Evolutionary conservation across 2,329 filamentous ascomycete species (phyloP), one percentile per base, ranked within the genome.

Genomic region (Fusarium nematophilum): DNA sequence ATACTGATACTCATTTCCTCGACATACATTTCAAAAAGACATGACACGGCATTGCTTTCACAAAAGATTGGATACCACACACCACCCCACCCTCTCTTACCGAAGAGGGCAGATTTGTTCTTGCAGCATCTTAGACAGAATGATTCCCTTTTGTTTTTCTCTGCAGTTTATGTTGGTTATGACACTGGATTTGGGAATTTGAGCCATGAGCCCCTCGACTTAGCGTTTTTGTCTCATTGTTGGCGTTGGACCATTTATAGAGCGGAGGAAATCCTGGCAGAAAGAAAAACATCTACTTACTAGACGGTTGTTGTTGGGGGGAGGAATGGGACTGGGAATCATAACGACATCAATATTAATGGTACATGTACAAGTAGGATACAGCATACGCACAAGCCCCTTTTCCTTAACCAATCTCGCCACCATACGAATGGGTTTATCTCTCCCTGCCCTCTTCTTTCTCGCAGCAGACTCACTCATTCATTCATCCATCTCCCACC

Each of bases 231-330:
- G 29, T 37, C 36, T 54, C 23, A 47, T 54, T 54, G 17, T 34
- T 31, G 65, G 67, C 53, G 65, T 64, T 65, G 44, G n/a, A 45
- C 40, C 45, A 47, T 46, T 26, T 14, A 65, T 66, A 68, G 58
- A 69, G 38, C 6, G 40, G 47, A 51, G 38, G 53, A 27, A 43
- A n/a, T 53, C 23, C 33, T 33, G 58, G 52, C 23, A 53, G 30
- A 50, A 29, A 49, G 55, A 48, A 43, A 38, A 29, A 56, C 25
- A 46, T 50, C 30, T 31, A 47, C 52, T 62, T 50, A 37, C 8
- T 58, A 61, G 51, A 64, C 34, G 30, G 36, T 21, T 30, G 36
- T 36, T 23, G 23, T 45, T 36, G 33, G 17, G 33, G 43, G n/a
- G 18, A 18, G 27, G 13, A 26, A 27, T n/a, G 30, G 8, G 30